Base-by-base conservation (phyloP, 1,284 basidiomycete species). In the Moniliella sp. region DNA sequence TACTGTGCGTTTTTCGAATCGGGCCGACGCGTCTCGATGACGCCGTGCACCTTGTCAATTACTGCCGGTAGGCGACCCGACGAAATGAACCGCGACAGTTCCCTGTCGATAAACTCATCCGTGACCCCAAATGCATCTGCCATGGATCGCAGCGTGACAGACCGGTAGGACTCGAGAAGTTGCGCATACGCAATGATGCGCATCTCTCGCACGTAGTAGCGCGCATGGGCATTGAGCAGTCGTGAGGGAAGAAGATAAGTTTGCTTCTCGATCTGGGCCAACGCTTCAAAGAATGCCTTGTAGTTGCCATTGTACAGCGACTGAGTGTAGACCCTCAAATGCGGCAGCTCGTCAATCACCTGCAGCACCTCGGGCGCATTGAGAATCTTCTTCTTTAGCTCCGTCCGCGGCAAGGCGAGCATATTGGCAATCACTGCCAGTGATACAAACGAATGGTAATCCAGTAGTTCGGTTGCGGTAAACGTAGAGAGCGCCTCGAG, bases 121-220 rank as follows among this genome's bases (percentile, higher is more conserved):
- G 74, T 74, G 18, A 94, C 86, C 15, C 88, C 88, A 46, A 97
- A 97, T 9, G 83, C 82, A 2, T 70, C 66, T 29, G 73, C 72
- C 50, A 97, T 72, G 45, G 77, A 79, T 41, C 86, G 77, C 25
- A 97, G 65, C 1, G 86, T 93, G 23, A 97, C 68, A 40, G 76
- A 80, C 30, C 78, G 71, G 62, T 97, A 97, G 11, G 73, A 77
- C 61, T 94, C 84, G 11, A 97, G 67, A 2, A 94, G 68, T 58
- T 94, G 88, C 19, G 71, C 67, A 64, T 94, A 97, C 2, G 86
- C 84, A 28, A 82, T 75, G 50, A 97, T 86, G 27, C 88, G 75
- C 79, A 94, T 86, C 62, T 94, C 91, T 31, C 86, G 75, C 13
- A 88, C 72, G 61, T 91, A 94, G 67, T 69, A 93, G 3, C 80